Conservation (phyloP, 495 filamentous ascomycete species). For the Hypoxylon perforatum region DNA sequence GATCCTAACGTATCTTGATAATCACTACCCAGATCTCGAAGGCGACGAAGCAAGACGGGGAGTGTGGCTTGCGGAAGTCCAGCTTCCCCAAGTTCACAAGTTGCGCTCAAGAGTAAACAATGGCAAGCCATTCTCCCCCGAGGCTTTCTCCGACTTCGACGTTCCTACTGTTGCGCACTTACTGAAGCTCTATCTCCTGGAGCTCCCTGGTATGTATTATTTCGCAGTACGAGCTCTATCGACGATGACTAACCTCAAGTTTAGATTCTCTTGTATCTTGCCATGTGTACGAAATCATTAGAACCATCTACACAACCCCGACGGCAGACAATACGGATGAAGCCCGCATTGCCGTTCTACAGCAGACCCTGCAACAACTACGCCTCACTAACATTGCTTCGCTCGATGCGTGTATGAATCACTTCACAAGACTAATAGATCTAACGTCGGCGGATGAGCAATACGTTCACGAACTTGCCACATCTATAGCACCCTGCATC, state of each 20-base stretch:
- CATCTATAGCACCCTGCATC: slow-evolving; percentile 84
- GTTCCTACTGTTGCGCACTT: slow-evolving; percentile 93
- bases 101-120: slow-evolving; percentile 86
- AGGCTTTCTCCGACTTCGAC: slow-evolving; percentile 85
- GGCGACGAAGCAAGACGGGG: slow-evolving; percentile 92
- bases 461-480: slow-evolving; percentile 81
- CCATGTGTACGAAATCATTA: slow-evolving; percentile 98
- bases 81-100: slow-evolving; percentile 84
- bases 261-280: slow-evolving; percentile 96
- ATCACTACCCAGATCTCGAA: slow-evolving; percentile 96
- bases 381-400: slow-evolving; percentile 98
- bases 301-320: slow-evolving; percentile 92
- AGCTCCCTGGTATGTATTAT: slow-evolving; percentile 83
- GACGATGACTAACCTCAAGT: slow-evolving; percentile 33
- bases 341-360: slow-evolving; percentile 87
- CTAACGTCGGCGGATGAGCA: slow-evolving; percentile 94
- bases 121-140: slow-evolving; percentile 81
- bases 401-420: slow-evolving; percentile 96
- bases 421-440: slow-evolving; percentile 97
- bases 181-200: slow-evolving; percentile 94
- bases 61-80: slow-evolving; percentile 95
- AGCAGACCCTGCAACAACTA: slow-evolving; percentile 93
- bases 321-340: slow-evolving; percentile 73
- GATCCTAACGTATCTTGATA: slow-evolving; percentile 92
- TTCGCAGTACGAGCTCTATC: neutral